These are phyloP conservation scores for Phytopythium montanum DNA, from an alignment of 352 stramenopile genomes.

Conservation along the genomic window DNA sequence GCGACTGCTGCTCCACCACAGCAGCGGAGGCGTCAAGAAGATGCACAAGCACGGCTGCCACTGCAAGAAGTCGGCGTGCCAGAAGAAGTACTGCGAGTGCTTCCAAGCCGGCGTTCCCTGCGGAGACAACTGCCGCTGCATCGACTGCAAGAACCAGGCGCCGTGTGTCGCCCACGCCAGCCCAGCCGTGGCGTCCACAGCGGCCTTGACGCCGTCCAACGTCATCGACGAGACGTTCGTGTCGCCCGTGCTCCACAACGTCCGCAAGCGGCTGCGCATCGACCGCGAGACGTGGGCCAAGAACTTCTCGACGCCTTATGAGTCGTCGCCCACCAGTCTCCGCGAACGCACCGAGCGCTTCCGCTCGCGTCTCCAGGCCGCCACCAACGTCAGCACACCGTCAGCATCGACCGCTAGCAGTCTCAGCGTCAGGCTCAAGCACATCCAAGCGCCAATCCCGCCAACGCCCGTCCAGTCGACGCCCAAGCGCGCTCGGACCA, in stretches of 20 bases:
- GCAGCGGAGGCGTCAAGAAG: slow-evolving; percentile 35
- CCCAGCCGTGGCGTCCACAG: slow-evolving; percentile 16
- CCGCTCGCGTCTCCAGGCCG: slow-evolving; percentile 37
- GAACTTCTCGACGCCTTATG: slow-evolving; percentile 66
- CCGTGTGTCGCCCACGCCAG: slow-evolving; percentile 37
- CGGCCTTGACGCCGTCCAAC: slow-evolving; percentile 17
- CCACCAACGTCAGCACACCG: slow-evolving; percentile 2
- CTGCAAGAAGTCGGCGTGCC: slow-evolving; percentile 95
- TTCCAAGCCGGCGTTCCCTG: slow-evolving; percentile 90
- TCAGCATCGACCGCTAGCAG: not conserved
- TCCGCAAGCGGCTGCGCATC: slow-evolving; percentile 57
- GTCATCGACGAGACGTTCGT: slow-evolving; percentile 59
- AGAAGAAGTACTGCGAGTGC: slow-evolving; percentile 98
- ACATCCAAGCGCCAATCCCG: slow-evolving; percentile 1
- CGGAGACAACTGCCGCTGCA: slow-evolving; percentile 88
- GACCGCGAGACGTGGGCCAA: slow-evolving; percentile 65
- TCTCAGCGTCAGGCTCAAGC: slow-evolving; percentile 19
- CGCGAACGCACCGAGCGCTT: slow-evolving; percentile 49
- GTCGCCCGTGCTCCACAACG: slow-evolving; percentile 47
- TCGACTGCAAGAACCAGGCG: slow-evolving; percentile 83
- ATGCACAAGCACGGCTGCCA: slow-evolving; percentile 96
- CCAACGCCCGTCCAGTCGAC: not conserved
- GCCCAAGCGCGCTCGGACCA: not conserved
- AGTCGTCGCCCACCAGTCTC: slow-evolving; percentile 45
- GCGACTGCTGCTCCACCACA: slow-evolving; percentile 12